Base-by-base conservation (phyloP, 371 early-diverging fungal genomes). In the Mortierella sp. region DNA sequence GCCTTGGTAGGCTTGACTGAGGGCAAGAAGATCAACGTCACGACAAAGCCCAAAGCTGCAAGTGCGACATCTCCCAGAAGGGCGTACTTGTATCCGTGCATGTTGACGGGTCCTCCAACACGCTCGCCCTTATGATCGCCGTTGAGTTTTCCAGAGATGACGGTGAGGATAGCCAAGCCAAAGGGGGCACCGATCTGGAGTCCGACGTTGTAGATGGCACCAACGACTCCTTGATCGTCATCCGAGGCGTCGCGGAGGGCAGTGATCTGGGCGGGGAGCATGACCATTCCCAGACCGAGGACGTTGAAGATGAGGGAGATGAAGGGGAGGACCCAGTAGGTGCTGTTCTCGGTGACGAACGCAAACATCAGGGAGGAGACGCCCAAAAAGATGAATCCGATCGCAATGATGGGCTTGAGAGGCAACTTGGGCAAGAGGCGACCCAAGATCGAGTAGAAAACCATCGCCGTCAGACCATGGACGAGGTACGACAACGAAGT, bases 181-280 rank as follows among this genome's bases (percentile, higher is more conserved):
- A 86, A 80, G 21, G 87, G 87, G 4, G 80, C 79, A 21, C 87
- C 87, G 14, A 86, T 82, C 82, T 86, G 87, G 18, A 86, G 80
- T 12, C 82, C 87, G 32, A 82, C 82, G 27, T 82, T 86, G 74
- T 86, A 86, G 29, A 86, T 77, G 54, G 87, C 87, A 1, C 87
- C 87, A 3, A 86, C 87, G 2, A 86, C 80, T 38, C 87, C 87
- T 54, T 86, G 87, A 48, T 86, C 87, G 43, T 82, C 87, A 71
- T 86, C 80, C 0, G 82, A 77, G 6, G 87, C 87, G 71, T 86
- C 87, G 24, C 76, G 58, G 54, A 86, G 80, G 46, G 87, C 82
- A 0, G 87, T 86, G 71, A 86, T 80, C 74, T 86, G 87, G 7
- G 80, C 82, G 7, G 87, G 87, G 73, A 86, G 63, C 82, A 86